A percentile compares a stretch with the other conserved stretches of the same genome.
phyloP scores from a whole-genome alignment of 768 basidiomycete species.

The Gymnopilus dilepis region DNA sequence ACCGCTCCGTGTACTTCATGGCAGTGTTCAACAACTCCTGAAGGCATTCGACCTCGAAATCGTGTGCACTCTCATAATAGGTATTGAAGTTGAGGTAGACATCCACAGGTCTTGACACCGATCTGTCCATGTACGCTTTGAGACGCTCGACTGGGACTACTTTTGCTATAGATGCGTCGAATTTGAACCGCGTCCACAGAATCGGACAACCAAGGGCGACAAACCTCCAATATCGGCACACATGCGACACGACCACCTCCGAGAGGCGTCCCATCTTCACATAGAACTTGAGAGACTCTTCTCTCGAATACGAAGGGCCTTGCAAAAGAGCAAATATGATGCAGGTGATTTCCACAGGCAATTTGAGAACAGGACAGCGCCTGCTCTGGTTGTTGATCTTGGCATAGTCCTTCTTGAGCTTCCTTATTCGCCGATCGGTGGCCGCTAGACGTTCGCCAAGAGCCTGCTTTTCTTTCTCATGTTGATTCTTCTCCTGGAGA shows the following conservation, averaged over 20 bases:
- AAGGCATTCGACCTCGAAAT: background rate
- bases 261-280: background rate
- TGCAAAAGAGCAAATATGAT: conserved; percentile 19
- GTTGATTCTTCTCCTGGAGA: background rate
- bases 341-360: conserved; percentile 25
- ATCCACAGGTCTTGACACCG: conserved; percentile 17
- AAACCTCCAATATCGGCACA: conserved; percentile 27
- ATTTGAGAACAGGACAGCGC: conserved; percentile 9
- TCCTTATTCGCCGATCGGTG: conserved; percentile 3
- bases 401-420: conserved; percentile 19
- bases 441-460: background rate
- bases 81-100: conserved; percentile 24
- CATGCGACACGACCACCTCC: conserved; percentile 29
- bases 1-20: conserved; percentile 18
- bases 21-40: conserved; percentile 13
- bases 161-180: background rate
- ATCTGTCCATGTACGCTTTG: conserved; percentile 26
- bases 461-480: background rate
- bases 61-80: background rate
- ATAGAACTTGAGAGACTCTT: background rate
- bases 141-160: conserved; percentile 22
- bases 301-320: background rate
- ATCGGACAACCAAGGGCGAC: conserved; percentile 21
- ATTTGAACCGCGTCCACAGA: conserved; percentile 26
- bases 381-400: conserved; percentile 20